Conservation (phyloP, 345 rosid species). For the Populus davidiana region DNA sequence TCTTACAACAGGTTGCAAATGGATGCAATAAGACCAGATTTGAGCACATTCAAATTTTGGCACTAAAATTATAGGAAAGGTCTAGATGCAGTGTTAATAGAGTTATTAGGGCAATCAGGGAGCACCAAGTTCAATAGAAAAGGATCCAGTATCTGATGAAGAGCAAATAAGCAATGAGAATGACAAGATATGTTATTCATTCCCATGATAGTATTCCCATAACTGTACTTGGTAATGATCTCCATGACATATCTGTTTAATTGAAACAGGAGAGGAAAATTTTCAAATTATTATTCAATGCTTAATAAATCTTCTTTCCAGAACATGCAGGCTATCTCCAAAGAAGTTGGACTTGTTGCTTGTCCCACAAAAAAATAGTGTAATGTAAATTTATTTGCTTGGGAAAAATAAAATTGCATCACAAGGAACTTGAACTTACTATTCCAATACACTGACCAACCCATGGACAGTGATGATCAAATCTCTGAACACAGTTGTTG, state of each 20-base stretch:
- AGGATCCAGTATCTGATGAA: not conserved
- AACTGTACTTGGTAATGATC: not conserved
- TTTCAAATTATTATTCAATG: not conserved
- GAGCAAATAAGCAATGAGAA: not conserved
- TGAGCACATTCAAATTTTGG: not conserved
- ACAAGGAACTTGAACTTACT: constrained; percentile 35
- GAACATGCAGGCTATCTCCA: not conserved
- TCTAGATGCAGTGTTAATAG: not conserved
- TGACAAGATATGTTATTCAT: not conserved
- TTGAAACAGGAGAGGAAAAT: not conserved
- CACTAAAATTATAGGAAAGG: not conserved
- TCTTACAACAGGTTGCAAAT: not conserved
- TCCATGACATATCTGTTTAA: not conserved
- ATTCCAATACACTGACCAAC: constrained; percentile 93
- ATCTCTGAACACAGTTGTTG: constrained; percentile 85
- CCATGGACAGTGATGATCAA: constrained; percentile 99
- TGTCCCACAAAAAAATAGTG: not conserved
- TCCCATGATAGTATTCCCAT: not conserved
- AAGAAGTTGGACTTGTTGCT: not conserved
- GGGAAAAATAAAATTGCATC: not conserved
- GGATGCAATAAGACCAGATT: not conserved
- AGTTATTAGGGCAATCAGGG: not conserved
- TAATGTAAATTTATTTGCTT: not conserved
- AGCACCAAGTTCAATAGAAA: not conserved
- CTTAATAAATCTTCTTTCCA: not conserved